A percentile compares a stretch with the other conserved stretches of the same genome.
phyloP scores from a whole-genome alignment of 345 rosid species.

The Syzygium jambos region DNA sequence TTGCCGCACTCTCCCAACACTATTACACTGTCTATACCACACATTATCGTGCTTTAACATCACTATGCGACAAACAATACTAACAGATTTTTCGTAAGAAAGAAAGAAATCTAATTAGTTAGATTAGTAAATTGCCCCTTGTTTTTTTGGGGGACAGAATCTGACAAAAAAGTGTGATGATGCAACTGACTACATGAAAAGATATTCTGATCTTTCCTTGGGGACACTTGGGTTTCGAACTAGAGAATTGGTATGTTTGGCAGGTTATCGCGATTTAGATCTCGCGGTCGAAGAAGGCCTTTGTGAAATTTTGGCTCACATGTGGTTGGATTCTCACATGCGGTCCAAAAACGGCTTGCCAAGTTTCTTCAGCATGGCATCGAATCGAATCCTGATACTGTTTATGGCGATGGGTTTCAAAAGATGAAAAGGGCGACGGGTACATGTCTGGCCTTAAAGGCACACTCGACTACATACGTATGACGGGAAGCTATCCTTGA shows the following conservation, averaged over 20 bases:
- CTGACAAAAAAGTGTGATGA: no score
- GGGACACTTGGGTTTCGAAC: neutral
- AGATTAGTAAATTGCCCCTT: neutral
- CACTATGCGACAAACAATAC: neutral
- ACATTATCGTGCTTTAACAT: neutral
- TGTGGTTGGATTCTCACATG: slow-evolving; percentile 1
- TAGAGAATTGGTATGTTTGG: neutral
- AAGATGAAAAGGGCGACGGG: neutral
- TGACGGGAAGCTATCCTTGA: neutral
- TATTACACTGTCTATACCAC: no score
- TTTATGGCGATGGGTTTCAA: slow-evolving; percentile 3
- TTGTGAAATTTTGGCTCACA: slow-evolving; percentile 3
- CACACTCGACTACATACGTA: neutral
- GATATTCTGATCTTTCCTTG: no score
- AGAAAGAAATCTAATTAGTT: neutral
- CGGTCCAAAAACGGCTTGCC: neutral
- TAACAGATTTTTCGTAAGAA: neutral
- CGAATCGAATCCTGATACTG: neutral
- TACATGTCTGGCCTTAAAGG: neutral
- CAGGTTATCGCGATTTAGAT: neutral
- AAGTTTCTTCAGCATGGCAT: neutral
- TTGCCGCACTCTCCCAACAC: no score
- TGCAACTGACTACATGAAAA: no score
- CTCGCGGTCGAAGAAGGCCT: slow-evolving; percentile 1
- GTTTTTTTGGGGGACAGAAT: no score